phyloP scores from a whole-genome alignment of 768 basidiomycete species.

The Suillus sp. region DNA sequence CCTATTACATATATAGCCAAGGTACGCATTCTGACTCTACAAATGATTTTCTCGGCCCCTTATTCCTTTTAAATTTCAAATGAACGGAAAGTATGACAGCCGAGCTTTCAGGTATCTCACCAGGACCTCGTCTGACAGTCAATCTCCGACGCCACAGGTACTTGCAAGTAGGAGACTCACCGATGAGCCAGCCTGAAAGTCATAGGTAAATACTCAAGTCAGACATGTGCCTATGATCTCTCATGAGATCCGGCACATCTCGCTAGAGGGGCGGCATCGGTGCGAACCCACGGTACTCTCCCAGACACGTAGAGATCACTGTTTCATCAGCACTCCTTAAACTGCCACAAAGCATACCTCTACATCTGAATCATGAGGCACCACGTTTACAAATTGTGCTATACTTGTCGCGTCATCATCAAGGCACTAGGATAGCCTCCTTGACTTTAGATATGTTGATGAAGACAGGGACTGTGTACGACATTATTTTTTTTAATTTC shows the following conservation, averaged over 20 bases:
- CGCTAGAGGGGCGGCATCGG: not conserved
- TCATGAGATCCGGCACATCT: not conserved
- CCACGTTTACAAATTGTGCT: not conserved
- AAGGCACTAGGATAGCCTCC: slow-evolving; percentile 1
- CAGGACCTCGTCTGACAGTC: not conserved
- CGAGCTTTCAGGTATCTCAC: not conserved
- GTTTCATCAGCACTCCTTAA: not conserved
- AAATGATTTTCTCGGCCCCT: not conserved
- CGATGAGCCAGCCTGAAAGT: not conserved
- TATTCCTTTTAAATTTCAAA: not conserved
- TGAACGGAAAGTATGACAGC: not conserved
- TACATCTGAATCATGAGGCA: not conserved
- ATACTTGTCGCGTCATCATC: not conserved
- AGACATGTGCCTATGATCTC: not conserved
- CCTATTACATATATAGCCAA: slow-evolving; percentile 1
- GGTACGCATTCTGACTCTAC: not conserved
- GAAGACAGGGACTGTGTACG: not conserved
- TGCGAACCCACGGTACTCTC: not conserved
- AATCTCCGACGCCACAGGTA: slow-evolving; percentile 3
- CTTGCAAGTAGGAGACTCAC: not conserved
- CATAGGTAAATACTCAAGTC: not conserved
- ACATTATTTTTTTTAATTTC: not conserved
- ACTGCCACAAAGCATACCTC: not conserved
- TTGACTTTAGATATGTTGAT: not conserved
- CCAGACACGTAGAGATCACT: not conserved